phyloP scores from a whole-genome alignment of 2,329 filamentous ascomycete genomes.

The Microascus cirrosus region DNA sequence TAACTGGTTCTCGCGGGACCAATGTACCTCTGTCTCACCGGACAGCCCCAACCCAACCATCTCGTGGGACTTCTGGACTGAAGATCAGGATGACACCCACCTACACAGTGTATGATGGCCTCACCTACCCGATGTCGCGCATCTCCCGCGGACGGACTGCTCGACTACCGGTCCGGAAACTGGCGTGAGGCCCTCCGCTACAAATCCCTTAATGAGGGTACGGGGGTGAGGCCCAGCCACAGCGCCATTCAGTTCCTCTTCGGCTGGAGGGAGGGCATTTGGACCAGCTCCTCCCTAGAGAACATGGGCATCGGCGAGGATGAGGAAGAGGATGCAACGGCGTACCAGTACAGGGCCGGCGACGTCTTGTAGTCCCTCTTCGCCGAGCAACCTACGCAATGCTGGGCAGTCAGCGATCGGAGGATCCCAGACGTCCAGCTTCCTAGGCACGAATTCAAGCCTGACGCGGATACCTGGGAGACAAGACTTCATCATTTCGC shows the following conservation, averaged over 20 bases:
- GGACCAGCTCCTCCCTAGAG: too few relatives aligned
- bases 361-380: background rate
- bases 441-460: too few relatives aligned
- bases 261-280: too few relatives aligned
- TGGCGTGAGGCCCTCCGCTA: background rate
- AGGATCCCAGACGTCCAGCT: too few relatives aligned
- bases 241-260: too few relatives aligned
- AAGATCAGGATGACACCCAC: background rate
- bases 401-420: background rate
- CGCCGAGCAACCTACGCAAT: background rate
- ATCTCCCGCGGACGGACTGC: background rate
- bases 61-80: background rate
- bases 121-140: background rate
- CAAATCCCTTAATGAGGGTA: background rate
- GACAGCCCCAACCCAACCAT: background rate
- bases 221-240: too few relatives aligned
- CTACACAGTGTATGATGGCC: background rate
- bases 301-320: background rate
- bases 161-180: background rate
- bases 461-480: too few relatives aligned
- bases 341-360: background rate
- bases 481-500: too few relatives aligned
- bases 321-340: background rate
- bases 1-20: background rate
- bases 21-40: background rate